Conservation (phyloP, 495 filamentous ascomycete genomes). For the Aspergillus asperescens region DNA sequence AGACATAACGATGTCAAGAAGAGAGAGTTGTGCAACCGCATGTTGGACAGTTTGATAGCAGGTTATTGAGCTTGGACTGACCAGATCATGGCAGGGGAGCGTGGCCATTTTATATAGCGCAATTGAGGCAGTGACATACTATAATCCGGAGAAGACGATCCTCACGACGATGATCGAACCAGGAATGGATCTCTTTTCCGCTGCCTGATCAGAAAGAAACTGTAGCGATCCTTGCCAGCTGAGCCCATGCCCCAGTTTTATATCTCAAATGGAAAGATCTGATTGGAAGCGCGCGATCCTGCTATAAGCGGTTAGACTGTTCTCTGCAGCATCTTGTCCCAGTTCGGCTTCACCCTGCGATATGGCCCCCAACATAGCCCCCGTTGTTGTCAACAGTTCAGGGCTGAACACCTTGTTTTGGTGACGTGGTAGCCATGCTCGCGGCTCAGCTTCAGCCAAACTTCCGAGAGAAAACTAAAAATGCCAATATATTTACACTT, state of each 20-base stretch:
- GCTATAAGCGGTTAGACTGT: neutral
- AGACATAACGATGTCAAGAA: slow-evolving; percentile 4
- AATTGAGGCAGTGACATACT: neutral
- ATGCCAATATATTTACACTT: too few species aligned
- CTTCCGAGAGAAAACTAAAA: too few species aligned
- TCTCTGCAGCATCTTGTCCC: too few species aligned
- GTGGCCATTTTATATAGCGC: neutral
- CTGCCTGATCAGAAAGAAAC: neutral
- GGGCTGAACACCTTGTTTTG: too few species aligned
- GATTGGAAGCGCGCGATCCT: neutral
- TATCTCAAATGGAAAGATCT: neutral
- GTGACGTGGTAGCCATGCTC: too few species aligned
- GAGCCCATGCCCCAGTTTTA: neutral
- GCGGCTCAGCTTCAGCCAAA: too few species aligned
- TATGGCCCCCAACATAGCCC: too few species aligned
- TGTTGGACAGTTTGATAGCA: neutral
- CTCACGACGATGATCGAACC: neutral
- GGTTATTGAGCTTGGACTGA: neutral
- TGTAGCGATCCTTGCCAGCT: neutral
- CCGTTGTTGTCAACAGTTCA: too few species aligned
- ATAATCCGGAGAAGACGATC: neutral
- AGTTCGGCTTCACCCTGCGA: too few species aligned
- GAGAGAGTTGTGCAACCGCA: slow-evolving; percentile 1
- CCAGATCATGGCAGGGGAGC: neutral
- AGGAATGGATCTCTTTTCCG: neutral